Conservation (phyloP, 2,329 filamentous ascomycete genomes). For the Pseudogymnoascus sp. region DNA sequence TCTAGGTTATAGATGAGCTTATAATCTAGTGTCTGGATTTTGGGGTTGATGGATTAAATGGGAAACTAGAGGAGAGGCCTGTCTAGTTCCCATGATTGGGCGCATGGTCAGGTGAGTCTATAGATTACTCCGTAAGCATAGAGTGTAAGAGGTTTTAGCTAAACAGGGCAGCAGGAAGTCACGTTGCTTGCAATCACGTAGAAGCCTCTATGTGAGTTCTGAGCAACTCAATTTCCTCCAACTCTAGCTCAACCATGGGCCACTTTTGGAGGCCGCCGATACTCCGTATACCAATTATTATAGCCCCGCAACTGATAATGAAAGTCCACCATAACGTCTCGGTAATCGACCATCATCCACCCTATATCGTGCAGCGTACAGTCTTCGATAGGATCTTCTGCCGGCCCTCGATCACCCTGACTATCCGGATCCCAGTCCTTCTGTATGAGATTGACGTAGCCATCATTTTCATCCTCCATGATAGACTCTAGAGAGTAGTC, state of each 20-base stretch:
- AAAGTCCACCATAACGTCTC: background rate
- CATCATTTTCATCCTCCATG: background rate
- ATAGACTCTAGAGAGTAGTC: background rate
- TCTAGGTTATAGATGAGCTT: too few relatives aligned
- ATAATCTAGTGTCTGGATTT: too few relatives aligned
- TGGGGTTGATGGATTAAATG: too few relatives aligned
- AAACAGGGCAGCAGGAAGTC: too few relatives aligned
- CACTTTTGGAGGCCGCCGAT: background rate
- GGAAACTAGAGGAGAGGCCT: too few relatives aligned
- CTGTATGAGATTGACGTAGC: background rate
- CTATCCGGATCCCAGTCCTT: background rate
- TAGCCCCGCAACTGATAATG: background rate
- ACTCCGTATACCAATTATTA: background rate
- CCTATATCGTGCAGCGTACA: background rate
- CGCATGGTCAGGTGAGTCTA: too few relatives aligned
- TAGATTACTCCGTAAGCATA: too few relatives aligned
- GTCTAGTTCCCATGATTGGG: too few relatives aligned
- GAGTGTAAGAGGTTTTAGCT: too few relatives aligned
- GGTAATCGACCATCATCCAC: background rate
- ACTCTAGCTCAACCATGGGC: background rate
- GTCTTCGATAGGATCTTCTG: background rate
- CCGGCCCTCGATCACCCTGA: background rate
- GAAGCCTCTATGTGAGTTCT: too few relatives aligned
- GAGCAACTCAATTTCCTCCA: too few relatives aligned
- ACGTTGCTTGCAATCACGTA: too few relatives aligned